Conservation (phyloP, 1,284 basidiomycete species). For the Peniophora sp. region DNA sequence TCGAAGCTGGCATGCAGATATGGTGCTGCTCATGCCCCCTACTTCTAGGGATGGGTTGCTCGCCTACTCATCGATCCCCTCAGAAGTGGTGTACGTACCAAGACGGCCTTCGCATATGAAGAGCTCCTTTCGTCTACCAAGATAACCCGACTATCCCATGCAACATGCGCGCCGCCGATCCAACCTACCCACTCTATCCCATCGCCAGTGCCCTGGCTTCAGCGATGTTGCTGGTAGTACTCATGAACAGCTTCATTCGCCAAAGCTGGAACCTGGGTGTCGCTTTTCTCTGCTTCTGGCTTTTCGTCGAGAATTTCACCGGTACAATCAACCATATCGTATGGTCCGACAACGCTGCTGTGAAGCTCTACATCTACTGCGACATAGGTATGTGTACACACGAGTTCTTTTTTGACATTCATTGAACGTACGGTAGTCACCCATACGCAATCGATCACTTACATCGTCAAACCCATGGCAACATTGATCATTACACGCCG, state of each 20-base stretch:
- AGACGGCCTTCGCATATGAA: no score
- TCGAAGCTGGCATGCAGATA: no score
- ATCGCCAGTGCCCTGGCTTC: neutral
- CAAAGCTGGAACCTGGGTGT: neutral
- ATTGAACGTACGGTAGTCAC: no score
- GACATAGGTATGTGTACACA: neutral
- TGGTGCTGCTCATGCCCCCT: no score
- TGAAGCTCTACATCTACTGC: neutral
- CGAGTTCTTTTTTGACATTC: no score
- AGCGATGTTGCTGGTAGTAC: neutral
- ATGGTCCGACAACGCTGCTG: neutral
- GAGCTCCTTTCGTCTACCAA: no score
- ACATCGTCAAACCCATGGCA: no score
- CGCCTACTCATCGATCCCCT: no score
- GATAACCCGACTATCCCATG: no score
- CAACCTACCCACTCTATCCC: neutral
- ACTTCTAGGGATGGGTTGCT: no score
- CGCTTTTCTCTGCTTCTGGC: neutral
- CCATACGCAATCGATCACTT: no score
- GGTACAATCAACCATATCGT: neutral
- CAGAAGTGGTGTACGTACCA: no score
- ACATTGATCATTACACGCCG: neutral
- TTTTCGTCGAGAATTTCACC: neutral
- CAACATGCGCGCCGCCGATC: neutral
- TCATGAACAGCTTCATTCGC: neutral